Conservation (phyloP, 2,329 filamentous ascomycete species). For the Curvularia sp. region DNA sequence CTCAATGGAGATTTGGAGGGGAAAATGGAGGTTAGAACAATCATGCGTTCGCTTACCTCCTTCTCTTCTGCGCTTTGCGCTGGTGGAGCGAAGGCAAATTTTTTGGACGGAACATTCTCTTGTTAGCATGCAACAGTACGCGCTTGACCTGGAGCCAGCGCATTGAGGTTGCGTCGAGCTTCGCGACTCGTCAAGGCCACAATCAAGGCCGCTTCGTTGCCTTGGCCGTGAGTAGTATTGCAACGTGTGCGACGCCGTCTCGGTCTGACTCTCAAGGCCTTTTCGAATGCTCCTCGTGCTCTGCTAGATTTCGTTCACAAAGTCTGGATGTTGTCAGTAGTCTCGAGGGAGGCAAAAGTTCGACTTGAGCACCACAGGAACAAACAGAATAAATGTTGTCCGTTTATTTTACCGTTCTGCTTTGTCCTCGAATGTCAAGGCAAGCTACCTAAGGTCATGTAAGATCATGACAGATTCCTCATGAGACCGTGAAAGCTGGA, state of each 20-base stretch:
- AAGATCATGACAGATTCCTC: background rate
- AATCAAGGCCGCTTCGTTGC: background rate
- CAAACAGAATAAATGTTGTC: background rate
- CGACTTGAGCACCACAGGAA: background rate
- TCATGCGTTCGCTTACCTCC: constrained; percentile 65
- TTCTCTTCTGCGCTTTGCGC: constrained; percentile 53
- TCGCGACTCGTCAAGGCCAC: background rate
- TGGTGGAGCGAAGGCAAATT: constrained; percentile 58
- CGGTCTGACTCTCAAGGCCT: background rate
- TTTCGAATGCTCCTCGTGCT: background rate
- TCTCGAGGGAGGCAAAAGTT: background rate
- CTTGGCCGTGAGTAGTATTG: background rate
- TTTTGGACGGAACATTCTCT: constrained; percentile 53
- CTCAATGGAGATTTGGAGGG: constrained; percentile 69
- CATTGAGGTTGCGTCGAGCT: background rate
- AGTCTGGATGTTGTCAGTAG: background rate
- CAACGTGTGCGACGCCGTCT: background rate
- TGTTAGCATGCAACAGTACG: background rate
- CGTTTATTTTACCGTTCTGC: constrained; percentile 1
- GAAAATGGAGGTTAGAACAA: constrained; percentile 70
- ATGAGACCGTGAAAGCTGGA: background rate
- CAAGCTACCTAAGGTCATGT: constrained; percentile 4
- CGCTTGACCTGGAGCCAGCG: background rate
- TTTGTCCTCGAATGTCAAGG: background rate
- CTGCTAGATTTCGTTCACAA: background rate